These are phyloP conservation scores for Lipomyces starkeyi DNA, from an alignment of 805 yeast genomes.

Conservation along the genomic window DNA sequence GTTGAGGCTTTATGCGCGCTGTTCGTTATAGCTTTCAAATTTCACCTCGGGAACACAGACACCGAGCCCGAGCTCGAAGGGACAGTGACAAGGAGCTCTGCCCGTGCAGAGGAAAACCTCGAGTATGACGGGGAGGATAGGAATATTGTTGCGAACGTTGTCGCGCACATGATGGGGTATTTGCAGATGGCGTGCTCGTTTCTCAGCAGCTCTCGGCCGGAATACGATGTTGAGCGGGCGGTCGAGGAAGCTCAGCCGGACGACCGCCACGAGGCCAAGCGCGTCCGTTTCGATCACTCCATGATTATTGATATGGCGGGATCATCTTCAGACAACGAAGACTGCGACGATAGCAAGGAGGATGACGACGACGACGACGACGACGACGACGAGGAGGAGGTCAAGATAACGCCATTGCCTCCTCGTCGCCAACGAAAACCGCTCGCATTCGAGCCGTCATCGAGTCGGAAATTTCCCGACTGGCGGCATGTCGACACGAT, in stretches of 20 bases:
- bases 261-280: background rate
- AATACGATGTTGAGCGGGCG: background rate
- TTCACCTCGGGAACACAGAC: background rate
- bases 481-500: background rate
- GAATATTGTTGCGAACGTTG: background rate
- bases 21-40: background rate
- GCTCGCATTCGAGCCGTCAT: background rate
- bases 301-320: background rate
- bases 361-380: background rate
- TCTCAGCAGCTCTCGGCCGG: background rate
- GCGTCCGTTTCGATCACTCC: background rate
- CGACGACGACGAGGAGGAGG: background rate
- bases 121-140: background rate
- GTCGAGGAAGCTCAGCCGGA: background rate
- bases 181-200: background rate
- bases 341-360: background rate
- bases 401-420: background rate
- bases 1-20: background rate
- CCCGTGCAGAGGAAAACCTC: background rate
- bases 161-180: background rate
- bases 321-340: background rate
- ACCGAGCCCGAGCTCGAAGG: background rate
- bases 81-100: background rate
- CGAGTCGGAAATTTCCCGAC: background rate
- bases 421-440: background rate